phyloP scores from a whole-genome alignment of 345 rosid genomes.

The Citrus cavaleriei region DNA sequence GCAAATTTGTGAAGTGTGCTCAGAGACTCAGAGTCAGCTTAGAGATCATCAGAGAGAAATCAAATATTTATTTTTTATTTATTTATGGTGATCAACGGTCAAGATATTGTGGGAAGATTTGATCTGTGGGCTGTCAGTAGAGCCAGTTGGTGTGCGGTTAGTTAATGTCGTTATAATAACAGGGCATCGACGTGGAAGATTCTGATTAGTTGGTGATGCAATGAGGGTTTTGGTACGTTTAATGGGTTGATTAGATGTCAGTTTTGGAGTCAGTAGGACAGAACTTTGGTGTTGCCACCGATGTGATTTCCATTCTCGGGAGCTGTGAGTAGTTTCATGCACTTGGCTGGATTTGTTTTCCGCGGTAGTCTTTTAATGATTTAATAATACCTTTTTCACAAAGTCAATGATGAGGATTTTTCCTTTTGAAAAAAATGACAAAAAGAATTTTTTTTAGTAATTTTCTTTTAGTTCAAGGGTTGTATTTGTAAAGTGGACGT shows the following conservation, averaged over 20 bases:
- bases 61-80: neutral
- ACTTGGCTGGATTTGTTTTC: neutral
- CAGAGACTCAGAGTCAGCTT: neutral
- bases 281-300: neutral
- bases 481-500: too few relatives aligned
- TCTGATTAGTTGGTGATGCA: neutral
- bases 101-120: slow-evolving; percentile 11
- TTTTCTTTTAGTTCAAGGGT: too few relatives aligned
- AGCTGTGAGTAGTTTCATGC: neutral
- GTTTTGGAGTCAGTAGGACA: neutral
- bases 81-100: slow-evolving; percentile 18
- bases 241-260: neutral
- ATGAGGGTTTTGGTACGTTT: neutral
- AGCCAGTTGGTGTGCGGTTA: slow-evolving; percentile 16
- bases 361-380: neutral
- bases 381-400: neutral
- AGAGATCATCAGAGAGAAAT: neutral
- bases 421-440: too few relatives aligned
- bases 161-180: slow-evolving; percentile 31
- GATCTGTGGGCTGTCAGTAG: neutral
- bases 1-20: slow-evolving; percentile 12
- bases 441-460: too few relatives aligned
- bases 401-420: neutral
- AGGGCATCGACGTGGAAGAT: neutral
- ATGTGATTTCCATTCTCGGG: neutral